phyloP scores from a whole-genome alignment of 805 yeast species.

The Wickerhamomyces pijperi region DNA sequence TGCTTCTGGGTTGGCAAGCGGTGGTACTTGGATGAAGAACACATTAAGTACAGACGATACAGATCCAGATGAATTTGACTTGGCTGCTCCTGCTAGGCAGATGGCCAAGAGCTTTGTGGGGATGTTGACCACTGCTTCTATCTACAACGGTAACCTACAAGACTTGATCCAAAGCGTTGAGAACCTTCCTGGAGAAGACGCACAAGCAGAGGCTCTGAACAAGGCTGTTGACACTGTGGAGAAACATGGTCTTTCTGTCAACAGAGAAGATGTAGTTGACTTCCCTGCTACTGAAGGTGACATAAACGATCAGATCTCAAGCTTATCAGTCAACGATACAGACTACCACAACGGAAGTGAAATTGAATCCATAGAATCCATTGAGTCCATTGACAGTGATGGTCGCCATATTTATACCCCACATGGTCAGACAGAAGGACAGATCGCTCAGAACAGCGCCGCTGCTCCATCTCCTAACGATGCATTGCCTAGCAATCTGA shows the following conservation, averaged over 20 bases:
- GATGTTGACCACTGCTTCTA: constrained; percentile 44
- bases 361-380: not conserved
- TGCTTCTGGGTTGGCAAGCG: not conserved
- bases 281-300: no score
- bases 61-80: constrained; percentile 43
- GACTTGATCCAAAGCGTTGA: constrained; percentile 11
- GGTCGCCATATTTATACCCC: constrained; percentile 1
- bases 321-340: no score
- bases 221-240: not conserved
- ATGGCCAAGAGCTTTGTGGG: constrained; percentile 45
- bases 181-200: not conserved
- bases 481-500: not conserved
- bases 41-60: not conserved
- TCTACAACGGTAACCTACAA: constrained; percentile 27
- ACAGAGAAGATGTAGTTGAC: no score
- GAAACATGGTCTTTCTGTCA: no score
- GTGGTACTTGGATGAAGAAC: not conserved
- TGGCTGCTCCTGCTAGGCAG: constrained; percentile 44
- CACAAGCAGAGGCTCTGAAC: constrained; percentile 6
- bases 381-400: not conserved
- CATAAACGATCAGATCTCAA: no score
- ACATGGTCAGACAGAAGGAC: not conserved
- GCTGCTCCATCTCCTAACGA: not conserved
- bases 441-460: constrained; percentile 1
- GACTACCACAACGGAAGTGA: no score